Base-by-base conservation (phyloP, 1,284 basidiomycete species). In the Agaricales sp. region DNA sequence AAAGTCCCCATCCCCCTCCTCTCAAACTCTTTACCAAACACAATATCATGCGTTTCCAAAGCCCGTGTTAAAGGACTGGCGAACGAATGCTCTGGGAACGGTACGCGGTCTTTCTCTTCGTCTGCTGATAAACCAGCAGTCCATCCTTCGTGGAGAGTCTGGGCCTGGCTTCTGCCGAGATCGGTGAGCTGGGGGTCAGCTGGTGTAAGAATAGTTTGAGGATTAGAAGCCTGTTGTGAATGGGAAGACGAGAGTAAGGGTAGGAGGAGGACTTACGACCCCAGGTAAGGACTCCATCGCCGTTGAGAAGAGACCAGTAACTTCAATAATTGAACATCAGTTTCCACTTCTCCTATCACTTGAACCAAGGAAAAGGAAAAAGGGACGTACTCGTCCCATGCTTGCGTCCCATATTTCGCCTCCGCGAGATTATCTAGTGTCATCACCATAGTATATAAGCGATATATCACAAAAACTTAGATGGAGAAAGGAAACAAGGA, bases 141-240 rank as follows among this genome's bases (percentile, higher is more conserved):
- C 89, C 88, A 92, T 1, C 71, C 72, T 0, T 54, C 56, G 20
- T 75, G 70, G 0, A 80, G 78, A 20, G 55, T 67, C 18, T 59
- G 54, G 0, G 88, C 90, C 65, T 93, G 87, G 0, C 63, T 54
- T 43, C 77, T 66, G 1, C 90, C 90, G 2, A 80, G 59, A 0
- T 69, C 61, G 0, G 90, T 92, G 21, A 93, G 75, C 23, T 75
- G 69, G 0, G 90, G 78, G 61, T 93, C 91, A 13, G 91, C 85
- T 78, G 47, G 3, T 11, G 38, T 45, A 41, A 18, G n/a, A 26
- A 30, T 16, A 4, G 1, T 25, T 14, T 43, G 23, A 35, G n/a
- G n/a, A n/a, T n/a, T n/a, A n/a, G n/a, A n/a, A n/a, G n/a, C n/a
- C n/a, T n/a, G 39, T n/a, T 22, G 43, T 46, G 21, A n/a, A n/a